phyloP scores from a whole-genome alignment of 495 filamentous ascomycete genomes.

The Aspergillus cavernicola region DNA sequence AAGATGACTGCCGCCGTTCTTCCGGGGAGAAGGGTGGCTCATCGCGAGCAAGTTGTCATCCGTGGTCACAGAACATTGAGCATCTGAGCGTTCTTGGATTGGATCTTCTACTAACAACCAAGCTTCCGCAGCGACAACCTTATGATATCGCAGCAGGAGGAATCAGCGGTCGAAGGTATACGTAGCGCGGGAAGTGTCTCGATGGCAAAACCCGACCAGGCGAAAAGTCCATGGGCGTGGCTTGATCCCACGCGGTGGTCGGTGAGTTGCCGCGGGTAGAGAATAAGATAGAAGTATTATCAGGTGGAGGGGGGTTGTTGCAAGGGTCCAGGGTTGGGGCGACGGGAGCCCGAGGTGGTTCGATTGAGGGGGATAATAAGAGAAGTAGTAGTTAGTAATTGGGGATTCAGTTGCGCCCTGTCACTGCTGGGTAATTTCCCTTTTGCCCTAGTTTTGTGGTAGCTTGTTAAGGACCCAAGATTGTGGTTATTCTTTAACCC shows the following conservation, averaged over 20 bases:
- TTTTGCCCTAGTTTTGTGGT: not conserved
- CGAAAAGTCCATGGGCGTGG: slow-evolving; percentile 23
- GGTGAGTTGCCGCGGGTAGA: slow-evolving; percentile 13
- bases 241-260: slow-evolving; percentile 12
- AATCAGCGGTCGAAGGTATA: slow-evolving; percentile 8
- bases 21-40: slow-evolving; percentile 44
- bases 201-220: slow-evolving; percentile 14
- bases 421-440: not conserved
- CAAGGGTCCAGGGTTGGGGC: not conserved
- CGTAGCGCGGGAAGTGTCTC: slow-evolving; percentile 13
- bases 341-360: not conserved
- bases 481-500: not conserved
- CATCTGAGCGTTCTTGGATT: slow-evolving; percentile 10
- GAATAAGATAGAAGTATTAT: not conserved
- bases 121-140: slow-evolving; percentile 7
- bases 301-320: slow-evolving; percentile 4
- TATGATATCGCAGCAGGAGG: slow-evolving; percentile 14
- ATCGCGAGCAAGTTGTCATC: slow-evolving; percentile 43
- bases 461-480: not conserved
- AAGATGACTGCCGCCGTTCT: slow-evolving; percentile 37
- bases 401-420: not conserved
- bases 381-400: not conserved
- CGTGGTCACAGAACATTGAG: slow-evolving; percentile 42
- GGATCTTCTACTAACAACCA: slow-evolving; percentile 11
- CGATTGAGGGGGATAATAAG: not conserved